Percentiles rank a stretch among this genome's conserved stretches.
phyloP scores from a whole-genome alignment of 495 filamentous ascomycete genomes.

The Xylaria intraflava region DNA sequence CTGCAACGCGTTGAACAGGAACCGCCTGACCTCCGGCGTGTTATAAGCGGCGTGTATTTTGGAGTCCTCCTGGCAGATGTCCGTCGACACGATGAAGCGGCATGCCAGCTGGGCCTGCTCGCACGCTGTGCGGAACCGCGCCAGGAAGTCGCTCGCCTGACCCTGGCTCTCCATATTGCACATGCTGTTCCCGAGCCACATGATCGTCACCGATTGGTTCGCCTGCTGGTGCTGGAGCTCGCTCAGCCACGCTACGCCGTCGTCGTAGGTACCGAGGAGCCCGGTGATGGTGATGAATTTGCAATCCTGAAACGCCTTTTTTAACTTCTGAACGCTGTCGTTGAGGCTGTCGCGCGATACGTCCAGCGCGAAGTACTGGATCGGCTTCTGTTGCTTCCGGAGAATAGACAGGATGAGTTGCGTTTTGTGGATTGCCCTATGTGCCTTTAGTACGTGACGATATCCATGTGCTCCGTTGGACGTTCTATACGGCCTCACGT shows the following conservation, averaged over 20 bases:
- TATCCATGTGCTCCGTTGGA: no score
- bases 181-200: slow-evolving; percentile 4
- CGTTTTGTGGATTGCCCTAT: background rate
- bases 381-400: background rate
- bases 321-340: background rate
- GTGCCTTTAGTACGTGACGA: background rate
- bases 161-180: background rate
- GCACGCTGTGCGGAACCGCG: background rate
- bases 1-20: background rate
- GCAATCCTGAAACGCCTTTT: background rate
- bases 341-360: slow-evolving; percentile 1
- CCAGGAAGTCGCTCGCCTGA: background rate
- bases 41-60: background rate
- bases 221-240: background rate
- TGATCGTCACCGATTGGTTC: background rate
- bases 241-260: background rate
- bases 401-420: background rate
- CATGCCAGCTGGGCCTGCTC: background rate
- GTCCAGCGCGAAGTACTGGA: slow-evolving; percentile 1
- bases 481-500: no score
- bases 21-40: background rate
- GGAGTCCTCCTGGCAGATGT: background rate
- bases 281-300: background rate
- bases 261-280: slow-evolving; percentile 1
- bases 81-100: slow-evolving; percentile 1